Evolutionary conservation across 257 asterid genomes (phyloP).

Genomic region (Rubia yunnanensis): DNA sequence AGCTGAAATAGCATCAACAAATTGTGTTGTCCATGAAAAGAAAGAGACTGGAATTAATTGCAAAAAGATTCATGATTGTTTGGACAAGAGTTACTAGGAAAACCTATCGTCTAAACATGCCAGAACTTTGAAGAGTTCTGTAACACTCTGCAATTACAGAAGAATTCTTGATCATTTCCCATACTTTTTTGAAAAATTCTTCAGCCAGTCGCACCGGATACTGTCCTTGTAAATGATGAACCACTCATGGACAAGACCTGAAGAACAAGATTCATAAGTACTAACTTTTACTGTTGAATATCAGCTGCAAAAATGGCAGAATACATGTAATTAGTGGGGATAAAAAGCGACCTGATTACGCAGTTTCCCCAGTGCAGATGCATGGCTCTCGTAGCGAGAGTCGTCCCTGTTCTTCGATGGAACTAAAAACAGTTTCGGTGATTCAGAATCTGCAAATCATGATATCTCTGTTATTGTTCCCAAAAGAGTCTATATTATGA

Average conservation of each 20-base stretch:
- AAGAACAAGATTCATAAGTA: conserved; percentile 11
- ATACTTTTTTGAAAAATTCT: conserved; percentile 87
- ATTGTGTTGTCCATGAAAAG: not conserved
- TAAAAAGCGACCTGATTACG: conserved; percentile 62
- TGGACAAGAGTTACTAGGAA: not conserved
- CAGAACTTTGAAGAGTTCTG: conserved; percentile 55
- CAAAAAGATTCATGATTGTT: too few relatives aligned
- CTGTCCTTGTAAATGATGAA: conserved; percentile 62
- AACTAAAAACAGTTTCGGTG: conserved; percentile 46
- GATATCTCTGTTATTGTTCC: too few relatives aligned
- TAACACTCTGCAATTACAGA: conserved; percentile 54
- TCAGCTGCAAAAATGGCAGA: not conserved
- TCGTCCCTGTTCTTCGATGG: conserved; percentile 55
- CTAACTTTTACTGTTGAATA: not conserved
- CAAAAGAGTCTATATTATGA: too few relatives aligned
- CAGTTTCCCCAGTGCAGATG: conserved; percentile 49
- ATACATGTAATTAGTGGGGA: not conserved
- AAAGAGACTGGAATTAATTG: not conserved
- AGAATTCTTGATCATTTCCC: conserved; percentile 73
- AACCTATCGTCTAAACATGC: conserved; percentile 51
- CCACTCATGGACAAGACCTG: conserved; percentile 71
- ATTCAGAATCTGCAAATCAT: conserved; percentile 23
- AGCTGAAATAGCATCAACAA: not conserved
- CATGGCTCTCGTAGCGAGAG: conserved; percentile 47
- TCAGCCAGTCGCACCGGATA: conserved; percentile 94